Base-by-base conservation (phyloP, 345 rosid species). In the Aquilaria yunnanensis region DNA sequence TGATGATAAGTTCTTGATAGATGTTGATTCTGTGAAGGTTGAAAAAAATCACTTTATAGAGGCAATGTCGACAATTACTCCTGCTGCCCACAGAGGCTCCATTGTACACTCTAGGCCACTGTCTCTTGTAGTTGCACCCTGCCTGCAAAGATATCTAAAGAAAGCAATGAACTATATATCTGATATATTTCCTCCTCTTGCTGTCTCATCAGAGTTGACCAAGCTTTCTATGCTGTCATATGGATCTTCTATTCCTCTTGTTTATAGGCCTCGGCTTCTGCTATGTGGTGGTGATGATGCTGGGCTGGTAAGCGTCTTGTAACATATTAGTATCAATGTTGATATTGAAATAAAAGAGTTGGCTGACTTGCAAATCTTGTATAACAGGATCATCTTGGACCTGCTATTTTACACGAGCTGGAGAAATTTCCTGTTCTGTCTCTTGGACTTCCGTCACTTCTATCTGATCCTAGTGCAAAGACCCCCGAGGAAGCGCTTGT, bases 361-460 rank as follows among this genome's bases (percentile, higher is more conserved):
- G 85, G 72, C 80, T 48, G 80, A 88, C 92, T 80, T 72, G 84
- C 96, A 83, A 82, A 83, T 78, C 74, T 81, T 84, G 82, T 79
- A 72, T 77, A 74, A 72, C 96, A 94, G 97, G 99, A 94, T 88
- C 99, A 94, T 78, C 87, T 94, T 64, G 99, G 99, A 76, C 99
- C 99, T 72, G 96, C 99, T 51, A 74, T 94, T 72, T 74, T 94
- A 61, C 99, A 94, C 73, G 96, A 94, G 74, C 79, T 94, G 75
- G 99, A 94, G 85, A 94, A 88, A 54, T 88, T 88, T 77, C 99
- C 99, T 23, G 91, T 94, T 67, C 97, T 88, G 72, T 91, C 97
- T 54, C 86, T 94, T 66, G 99, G 99, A 55, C 99, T 94, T 80
- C 83, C 97, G 10, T 86, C 99, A 69, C 96, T 94, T 67, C 96